Percentiles rank a stretch among this genome's conserved stretches.
These are phyloP conservation scores for Fusarium xyrophilum DNA, from an alignment of 2,329 filamentous ascomycete species.

Conservation along the genomic window DNA sequence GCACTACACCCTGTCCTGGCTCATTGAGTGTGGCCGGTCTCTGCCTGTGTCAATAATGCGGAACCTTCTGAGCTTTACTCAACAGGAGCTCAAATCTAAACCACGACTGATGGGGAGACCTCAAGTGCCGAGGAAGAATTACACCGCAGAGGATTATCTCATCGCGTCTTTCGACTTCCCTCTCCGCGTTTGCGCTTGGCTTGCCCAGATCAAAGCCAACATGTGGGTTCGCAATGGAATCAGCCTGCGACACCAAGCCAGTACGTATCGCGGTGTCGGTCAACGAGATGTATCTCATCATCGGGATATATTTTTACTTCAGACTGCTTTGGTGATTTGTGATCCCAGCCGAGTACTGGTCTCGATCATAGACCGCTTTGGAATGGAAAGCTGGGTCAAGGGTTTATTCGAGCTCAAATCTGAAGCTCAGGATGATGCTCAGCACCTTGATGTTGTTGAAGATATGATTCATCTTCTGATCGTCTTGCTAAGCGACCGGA, in stretches of 20 bases:
- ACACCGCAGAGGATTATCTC: slow-evolving; percentile 76
- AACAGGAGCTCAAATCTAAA: slow-evolving; percentile 71
- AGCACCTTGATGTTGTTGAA: slow-evolving; percentile 91
- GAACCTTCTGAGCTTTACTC: slow-evolving; percentile 73
- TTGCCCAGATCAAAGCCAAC: slow-evolving; percentile 96
- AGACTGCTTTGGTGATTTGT: slow-evolving; percentile 88
- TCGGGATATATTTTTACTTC: slow-evolving; percentile 90
- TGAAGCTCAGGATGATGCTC: slow-evolving; percentile 80
- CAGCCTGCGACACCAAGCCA: slow-evolving; percentile 92
- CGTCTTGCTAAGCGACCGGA: slow-evolving; percentile 87
- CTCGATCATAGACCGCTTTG: slow-evolving; percentile 90
- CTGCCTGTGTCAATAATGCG: slow-evolving; percentile 73
- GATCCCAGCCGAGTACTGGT: slow-evolving; percentile 83
- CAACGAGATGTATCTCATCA: slow-evolving; percentile 94
- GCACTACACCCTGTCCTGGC: slow-evolving; percentile 95
- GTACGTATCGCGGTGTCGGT: slow-evolving; percentile 87
- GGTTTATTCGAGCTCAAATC: slow-evolving; percentile 78
- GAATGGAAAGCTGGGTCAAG: slow-evolving; percentile 85
- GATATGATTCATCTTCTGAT: slow-evolving; percentile 96
- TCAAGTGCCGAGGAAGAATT: slow-evolving; percentile 62
- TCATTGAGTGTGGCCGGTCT: slow-evolving; percentile 85
- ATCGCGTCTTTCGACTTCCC: slow-evolving; percentile 93
- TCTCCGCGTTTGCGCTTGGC: slow-evolving; percentile 90
- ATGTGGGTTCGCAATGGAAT: slow-evolving; percentile 99
- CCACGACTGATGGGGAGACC: slow-evolving; percentile 68